Conservation (phyloP, 805 yeast genomes). For the Yueomyces sinensis region DNA sequence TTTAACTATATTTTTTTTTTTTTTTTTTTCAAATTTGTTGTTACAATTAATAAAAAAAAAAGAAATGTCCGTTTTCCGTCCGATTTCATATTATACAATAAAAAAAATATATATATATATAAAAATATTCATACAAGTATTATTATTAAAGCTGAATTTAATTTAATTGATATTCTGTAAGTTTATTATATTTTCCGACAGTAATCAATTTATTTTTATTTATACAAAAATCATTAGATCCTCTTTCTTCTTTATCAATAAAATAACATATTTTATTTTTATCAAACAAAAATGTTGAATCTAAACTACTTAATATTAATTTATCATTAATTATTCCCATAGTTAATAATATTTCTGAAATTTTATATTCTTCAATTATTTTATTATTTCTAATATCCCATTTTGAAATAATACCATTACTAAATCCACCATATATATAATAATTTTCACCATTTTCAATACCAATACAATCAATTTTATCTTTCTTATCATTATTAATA, state of each 20-base stretch:
- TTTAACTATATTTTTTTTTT: too few species aligned
- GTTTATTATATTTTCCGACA: not conserved
- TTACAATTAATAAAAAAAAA: too few species aligned
- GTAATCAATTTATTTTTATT: not conserved
- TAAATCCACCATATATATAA: conserved; percentile 24
- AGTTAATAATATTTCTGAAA: not conserved
- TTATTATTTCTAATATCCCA: conserved; percentile 29
- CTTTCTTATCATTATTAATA: too few species aligned
- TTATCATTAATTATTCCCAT: not conserved
- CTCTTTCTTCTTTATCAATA: not conserved
- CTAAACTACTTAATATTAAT: not conserved
- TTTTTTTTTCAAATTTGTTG: too few species aligned
- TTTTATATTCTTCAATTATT: not conserved
- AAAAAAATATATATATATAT: too few species aligned
- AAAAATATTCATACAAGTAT: too few species aligned
- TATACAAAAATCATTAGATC: not conserved
- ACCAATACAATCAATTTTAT: too few species aligned
- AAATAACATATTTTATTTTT: not conserved
- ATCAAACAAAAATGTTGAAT: not conserved
- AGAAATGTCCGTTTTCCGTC: too few species aligned
- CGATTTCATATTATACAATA: too few species aligned
- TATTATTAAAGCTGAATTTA: too few species aligned
- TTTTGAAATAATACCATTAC: conserved; percentile 22
- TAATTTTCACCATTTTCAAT: conserved; percentile 1
- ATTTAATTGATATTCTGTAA: too few species aligned